A percentile compares a stretch with the other conserved stretches of the same genome.
Conservation (phyloP, 129 eudicot genomes). For the Daucus carota region DNA sequence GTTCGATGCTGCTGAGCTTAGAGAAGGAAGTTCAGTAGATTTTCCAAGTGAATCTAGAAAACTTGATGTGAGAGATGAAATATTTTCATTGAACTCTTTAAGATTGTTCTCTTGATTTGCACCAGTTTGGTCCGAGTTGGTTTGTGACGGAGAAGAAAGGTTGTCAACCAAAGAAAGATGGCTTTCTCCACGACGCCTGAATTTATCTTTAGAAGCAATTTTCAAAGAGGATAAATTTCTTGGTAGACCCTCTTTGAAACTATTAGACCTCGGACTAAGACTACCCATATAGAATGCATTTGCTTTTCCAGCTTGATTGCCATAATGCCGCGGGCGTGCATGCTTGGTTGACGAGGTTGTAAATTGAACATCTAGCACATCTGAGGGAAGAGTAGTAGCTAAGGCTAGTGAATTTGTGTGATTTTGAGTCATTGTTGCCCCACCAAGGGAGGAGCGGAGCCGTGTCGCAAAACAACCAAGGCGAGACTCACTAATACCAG, state of each 20-base stretch:
- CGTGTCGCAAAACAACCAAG: constrained; percentile 64
- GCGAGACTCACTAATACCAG: constrained; percentile 88
- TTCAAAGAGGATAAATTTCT: constrained; percentile 33
- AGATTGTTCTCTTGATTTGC: constrained; percentile 17
- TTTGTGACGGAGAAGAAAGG: constrained; percentile 22
- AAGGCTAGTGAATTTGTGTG: constrained; percentile 25
- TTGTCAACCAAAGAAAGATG: constrained; percentile 24
- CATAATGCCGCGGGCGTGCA: constrained; percentile 32
- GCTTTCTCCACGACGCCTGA: constrained; percentile 37
- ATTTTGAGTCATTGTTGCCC: constrained; percentile 24
- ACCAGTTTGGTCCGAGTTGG: constrained; percentile 19
- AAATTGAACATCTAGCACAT: constrained; percentile 25
- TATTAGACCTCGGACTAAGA: constrained; percentile 63
- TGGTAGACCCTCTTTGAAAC: constrained; percentile 53
- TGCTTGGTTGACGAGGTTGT: constrained; percentile 27
- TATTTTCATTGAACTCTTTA: constrained; percentile 22
- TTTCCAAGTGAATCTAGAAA: constrained; percentile 42
- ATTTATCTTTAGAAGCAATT: constrained; percentile 43
- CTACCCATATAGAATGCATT: constrained; percentile 35
- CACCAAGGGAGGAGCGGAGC: constrained; percentile 54
- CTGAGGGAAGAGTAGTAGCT: constrained; percentile 14
- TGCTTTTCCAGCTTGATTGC: constrained; percentile 29
- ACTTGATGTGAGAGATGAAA: constrained; percentile 22
- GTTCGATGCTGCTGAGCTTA: constrained; percentile 21
- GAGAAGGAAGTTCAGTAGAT: constrained; percentile 16